phyloP scores from a whole-genome alignment of 148 eudicot genomes.

The Vaccinium macrocarpon region DNA sequence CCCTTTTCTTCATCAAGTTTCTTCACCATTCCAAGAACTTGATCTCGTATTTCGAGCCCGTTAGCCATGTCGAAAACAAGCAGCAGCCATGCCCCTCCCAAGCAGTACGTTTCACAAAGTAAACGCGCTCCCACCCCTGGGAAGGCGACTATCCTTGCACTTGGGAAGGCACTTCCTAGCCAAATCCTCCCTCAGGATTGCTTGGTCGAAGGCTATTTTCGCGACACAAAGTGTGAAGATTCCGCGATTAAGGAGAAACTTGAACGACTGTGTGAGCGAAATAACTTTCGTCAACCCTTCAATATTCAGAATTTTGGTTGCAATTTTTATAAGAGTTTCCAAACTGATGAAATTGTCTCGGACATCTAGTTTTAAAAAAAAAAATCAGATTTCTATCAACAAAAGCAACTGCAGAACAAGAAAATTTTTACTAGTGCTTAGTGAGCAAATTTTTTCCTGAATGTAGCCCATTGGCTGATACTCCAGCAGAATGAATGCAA shows the following conservation, averaged over 20 bases:
- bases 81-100: slow-evolving; percentile 34
- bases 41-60: not conserved
- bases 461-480: not conserved
- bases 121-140: slow-evolving; percentile 59
- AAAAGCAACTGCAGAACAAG: not conserved
- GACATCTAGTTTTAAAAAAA: too few species aligned
- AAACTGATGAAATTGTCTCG: not conserved
- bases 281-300: too few species aligned
- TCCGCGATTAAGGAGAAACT: slow-evolving; percentile 69
- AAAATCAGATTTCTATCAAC: not conserved
- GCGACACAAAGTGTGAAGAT: slow-evolving; percentile 74
- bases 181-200: slow-evolving; percentile 78
- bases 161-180: slow-evolving; percentile 81
- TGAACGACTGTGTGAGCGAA: slow-evolving; percentile 68
- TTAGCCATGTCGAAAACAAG: slow-evolving; percentile 45
- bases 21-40: not conserved
- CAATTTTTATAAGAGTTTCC: not conserved
- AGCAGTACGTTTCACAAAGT: slow-evolving; percentile 11
- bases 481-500: not conserved
- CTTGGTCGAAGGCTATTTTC: slow-evolving; percentile 74
- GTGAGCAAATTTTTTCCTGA: not conserved
- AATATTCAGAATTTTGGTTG: not conserved
- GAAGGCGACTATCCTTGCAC: slow-evolving; percentile 71
- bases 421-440: not conserved
- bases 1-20: not conserved